These are phyloP conservation scores for Diutina rugosa DNA, from an alignment of 1,139 yeast species.

Conservation along the genomic window DNA sequence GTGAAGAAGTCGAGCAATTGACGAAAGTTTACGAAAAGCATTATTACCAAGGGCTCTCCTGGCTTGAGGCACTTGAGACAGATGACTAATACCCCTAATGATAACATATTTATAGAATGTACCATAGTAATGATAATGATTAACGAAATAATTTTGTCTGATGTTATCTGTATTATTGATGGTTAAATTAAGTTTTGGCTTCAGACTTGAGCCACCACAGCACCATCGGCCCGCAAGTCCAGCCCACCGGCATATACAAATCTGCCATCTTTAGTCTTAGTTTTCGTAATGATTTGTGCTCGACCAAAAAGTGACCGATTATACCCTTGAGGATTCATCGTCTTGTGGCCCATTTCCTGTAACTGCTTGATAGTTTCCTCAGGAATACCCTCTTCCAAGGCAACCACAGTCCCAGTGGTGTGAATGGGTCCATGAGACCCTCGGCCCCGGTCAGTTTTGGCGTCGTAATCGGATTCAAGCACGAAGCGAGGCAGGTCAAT, in stretches of 20 bases:
- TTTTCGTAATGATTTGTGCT: slow-evolving; percentile 56
- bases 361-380: slow-evolving; percentile 30
- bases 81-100: not conserved
- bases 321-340: slow-evolving; percentile 31
- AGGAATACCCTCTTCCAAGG: slow-evolving; percentile 53
- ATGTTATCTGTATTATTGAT: not conserved
- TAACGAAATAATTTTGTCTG: no score
- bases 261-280: slow-evolving; percentile 19
- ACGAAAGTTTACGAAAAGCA: slow-evolving; percentile 4
- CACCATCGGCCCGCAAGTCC: slow-evolving; percentile 74
- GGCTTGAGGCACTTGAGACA: slow-evolving; percentile 5
- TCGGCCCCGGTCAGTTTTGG: slow-evolving; percentile 32
- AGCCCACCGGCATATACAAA: slow-evolving; percentile 59
- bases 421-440: slow-evolving; percentile 63
- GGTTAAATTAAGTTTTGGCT: not conserved
- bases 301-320: slow-evolving; percentile 46
- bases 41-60: slow-evolving; percentile 28
- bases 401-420: slow-evolving; percentile 44
- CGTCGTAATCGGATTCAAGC: slow-evolving; percentile 20
- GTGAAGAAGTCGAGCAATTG: slow-evolving; percentile 21
- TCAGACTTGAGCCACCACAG: slow-evolving; percentile 38
- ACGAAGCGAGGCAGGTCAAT: slow-evolving; percentile 68
- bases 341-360: slow-evolving; percentile 43
- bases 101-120: not conserved
- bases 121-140: not conserved